Evolutionary conservation across 306 rosid genomes (phyloP), one percentile per base, ranked within the genome.

Genomic region (Abrus pulchellus): DNA sequence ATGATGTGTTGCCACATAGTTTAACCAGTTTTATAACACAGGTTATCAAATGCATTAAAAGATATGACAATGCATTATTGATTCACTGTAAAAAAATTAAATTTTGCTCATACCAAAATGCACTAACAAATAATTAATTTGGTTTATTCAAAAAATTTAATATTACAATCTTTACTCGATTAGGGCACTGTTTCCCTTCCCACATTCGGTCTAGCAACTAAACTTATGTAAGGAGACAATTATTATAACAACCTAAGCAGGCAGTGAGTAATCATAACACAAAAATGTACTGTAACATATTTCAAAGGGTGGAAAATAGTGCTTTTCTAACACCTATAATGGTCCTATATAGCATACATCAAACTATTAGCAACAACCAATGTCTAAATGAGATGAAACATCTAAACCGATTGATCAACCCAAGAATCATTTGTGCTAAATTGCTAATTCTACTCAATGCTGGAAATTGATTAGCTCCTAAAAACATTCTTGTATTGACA

Each of bases 151-250:
- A 36, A 13, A 64, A 33, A 64, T 38, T 64, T 38, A 38, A 38
- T 62, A 62, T 13, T 34, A 62, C 29, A 62, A 13, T 62, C 47
- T 34, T 62, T 44, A 30, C 56, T 13, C 13, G 40, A 54, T 29
- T n/a, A 53, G 49, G 44, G 11, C 43, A n/a, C 40, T 61, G 45
- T 75, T 43, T 38, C 27, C 75, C 60, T 77, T 48, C 80, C 33
- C 12, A 29, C 69, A 34, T 59, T 47, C 68, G 28, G 30, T 44
- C 30, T 9, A 68, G 41, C 27, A 69, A 38, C 20, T 20, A 20
- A 20, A 20, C 53, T 67, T 34, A 55, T 45, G 32, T 30, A 10
- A 55, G 61, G 5, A 65, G n/a, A 32, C 72, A 43, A 53, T 66
- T 7, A 49, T 29, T 41, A 75, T 7, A 32, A 62, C 30, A 44